A percentile compares a stretch with the other conserved stretches of the same genome.
Conservation (phyloP, 345 rosid species). For the Corymbia maculata region DNA sequence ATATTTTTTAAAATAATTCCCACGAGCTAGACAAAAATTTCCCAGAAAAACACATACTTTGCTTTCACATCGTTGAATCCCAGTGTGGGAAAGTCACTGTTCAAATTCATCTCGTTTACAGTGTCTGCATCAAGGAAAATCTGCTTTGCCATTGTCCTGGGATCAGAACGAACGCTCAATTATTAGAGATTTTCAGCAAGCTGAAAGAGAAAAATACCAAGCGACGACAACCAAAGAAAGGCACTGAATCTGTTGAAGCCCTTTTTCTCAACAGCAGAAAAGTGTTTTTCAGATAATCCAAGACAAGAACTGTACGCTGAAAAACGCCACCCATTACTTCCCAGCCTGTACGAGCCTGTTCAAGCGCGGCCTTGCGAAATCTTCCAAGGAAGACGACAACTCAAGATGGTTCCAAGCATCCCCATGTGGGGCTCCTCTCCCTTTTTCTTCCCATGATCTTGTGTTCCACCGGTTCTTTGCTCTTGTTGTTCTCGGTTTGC, state of each 20-base stretch:
- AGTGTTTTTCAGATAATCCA: slow-evolving; percentile 1
- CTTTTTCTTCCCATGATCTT: slow-evolving; percentile 1
- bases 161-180: neutral
- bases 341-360: slow-evolving; percentile 28
- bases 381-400: slow-evolving; percentile 35
- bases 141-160: neutral
- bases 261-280: neutral
- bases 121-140: neutral
- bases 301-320: slow-evolving; percentile 5
- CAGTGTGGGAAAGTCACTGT: neutral
- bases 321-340: slow-evolving; percentile 27
- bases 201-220: neutral
- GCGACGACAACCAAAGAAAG: neutral
- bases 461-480: neutral
- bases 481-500: neutral
- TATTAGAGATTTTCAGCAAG: neutral
- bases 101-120: neutral
- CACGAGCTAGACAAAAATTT: neutral
- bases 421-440: slow-evolving; percentile 46
- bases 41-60: neutral
- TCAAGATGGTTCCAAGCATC: slow-evolving; percentile 31
- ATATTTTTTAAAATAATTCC: neutral
- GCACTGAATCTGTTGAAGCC: neutral
- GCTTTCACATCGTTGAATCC: neutral
- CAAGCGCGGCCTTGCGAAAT: neutral